Evolutionary conservation across 495 filamentous ascomycete species (phyloP), one percentile per base, ranked within the genome.

Genomic region (Glonium stellatum): DNA sequence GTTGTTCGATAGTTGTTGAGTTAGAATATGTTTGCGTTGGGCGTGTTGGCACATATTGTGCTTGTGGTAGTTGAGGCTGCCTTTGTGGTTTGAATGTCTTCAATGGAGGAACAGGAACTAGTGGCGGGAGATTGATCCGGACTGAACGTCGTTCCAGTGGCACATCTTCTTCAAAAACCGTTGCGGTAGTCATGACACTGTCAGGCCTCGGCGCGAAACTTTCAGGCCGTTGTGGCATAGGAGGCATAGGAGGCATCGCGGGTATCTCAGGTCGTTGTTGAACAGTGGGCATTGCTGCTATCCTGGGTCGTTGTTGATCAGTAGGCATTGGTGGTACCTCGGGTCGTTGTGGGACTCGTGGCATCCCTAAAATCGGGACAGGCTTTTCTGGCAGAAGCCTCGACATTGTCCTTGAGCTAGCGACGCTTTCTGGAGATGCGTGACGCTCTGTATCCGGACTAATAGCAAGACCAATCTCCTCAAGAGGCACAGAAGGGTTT

Each of bases 121-220:
- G 57, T 15, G 65, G 65, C 8, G 48, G 56, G 1, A 57, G 60
- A 34, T 60, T 35, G 8, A 64, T 19, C 36, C 31, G 55, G 0
- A 60, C 62, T 2, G 61, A 63, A 2, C 62, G 62, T 21, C 61
- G 52, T 15, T 57, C 61, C 0, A 39, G 22, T 5, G 49, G 36
- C 8, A 23, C 34, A 19, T 68, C 65, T 56, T 68, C 65, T 57
- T 68, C 65, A 37, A 68, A 68, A n/a, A 68, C 54, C 1, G 65
- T 68, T 13, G 55, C 59, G 34, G 64, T 62, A 11, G 58, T 68
- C 4, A 64, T 9, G 15, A 55, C 55, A 52, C 58, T 65, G 22
- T 54, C 59, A 8, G 58, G 53, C 8, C 65, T 56, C n/a, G n/a
- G n/a, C 4, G 62, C 4, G 15, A 55, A 52, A 52, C 58, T 65